phyloP scores from a whole-genome alignment of 2,329 filamentous ascomycete genomes.

The Aspergillus ochraceoroseus region DNA sequence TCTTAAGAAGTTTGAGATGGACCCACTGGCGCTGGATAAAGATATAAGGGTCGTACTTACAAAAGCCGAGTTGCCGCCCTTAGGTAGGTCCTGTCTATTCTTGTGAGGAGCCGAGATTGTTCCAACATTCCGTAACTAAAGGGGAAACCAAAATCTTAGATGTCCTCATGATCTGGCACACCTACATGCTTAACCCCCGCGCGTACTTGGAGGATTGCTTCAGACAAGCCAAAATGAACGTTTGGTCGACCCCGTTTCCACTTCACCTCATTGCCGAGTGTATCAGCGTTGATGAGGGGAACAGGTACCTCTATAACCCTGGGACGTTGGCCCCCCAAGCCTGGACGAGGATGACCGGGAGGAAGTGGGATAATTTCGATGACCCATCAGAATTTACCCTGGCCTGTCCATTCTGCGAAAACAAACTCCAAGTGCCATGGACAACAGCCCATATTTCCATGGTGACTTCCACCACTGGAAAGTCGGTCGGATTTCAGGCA shows the following conservation, averaged over 20 bases:
- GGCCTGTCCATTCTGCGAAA: conserved; percentile 53
- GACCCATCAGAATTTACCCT: conserved; percentile 49
- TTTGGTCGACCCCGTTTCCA: conserved; percentile 61
- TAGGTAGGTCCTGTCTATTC: conserved; percentile 46
- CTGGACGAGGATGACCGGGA: conserved; percentile 39
- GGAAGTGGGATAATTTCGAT: conserved; percentile 56
- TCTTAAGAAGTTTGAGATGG: conserved; percentile 3
- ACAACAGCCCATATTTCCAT: conserved; percentile 8
- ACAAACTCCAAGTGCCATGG: conserved; percentile 18
- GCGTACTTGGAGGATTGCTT: conserved; percentile 69
- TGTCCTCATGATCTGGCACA: conserved; percentile 72
- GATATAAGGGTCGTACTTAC: not conserved
- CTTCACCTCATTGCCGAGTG: conserved; percentile 56
- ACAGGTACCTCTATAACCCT: conserved; percentile 44
- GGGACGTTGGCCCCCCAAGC: not conserved
- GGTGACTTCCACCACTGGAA: not conserved
- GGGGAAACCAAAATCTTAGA: no score
- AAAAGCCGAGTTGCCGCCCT: conserved; percentile 50
- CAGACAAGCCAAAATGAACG: conserved; percentile 50
- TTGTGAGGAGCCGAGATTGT: no score
- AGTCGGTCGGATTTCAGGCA: conserved; percentile 19
- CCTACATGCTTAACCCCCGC: conserved; percentile 70
- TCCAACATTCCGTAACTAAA: no score
- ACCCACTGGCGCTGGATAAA: conserved; percentile 33
- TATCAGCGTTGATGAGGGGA: conserved; percentile 47